phyloP scores from a whole-genome alignment of 257 asterid genomes.

The Echium plantagineum region DNA sequence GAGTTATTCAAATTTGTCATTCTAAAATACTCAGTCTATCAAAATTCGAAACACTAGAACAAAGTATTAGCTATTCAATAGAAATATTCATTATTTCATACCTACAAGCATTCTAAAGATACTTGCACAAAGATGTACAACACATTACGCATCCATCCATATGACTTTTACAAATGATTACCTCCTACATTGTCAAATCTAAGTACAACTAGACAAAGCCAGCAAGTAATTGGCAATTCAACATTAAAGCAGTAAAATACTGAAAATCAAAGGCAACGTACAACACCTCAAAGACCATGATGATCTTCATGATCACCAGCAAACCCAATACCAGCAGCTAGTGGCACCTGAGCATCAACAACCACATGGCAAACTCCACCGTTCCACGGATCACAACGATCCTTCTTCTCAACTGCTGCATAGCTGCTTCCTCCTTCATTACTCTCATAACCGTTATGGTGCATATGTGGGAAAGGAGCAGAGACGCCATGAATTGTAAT shows the following conservation, averaged over 20 bases:
- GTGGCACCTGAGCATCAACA: slow-evolving; percentile 26
- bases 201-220: neutral
- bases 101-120: neutral
- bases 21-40: no score
- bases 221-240: neutral
- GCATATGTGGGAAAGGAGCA: slow-evolving; percentile 37
- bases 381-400: slow-evolving; percentile 25
- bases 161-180: no score
- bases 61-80: no score
- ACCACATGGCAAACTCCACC: slow-evolving; percentile 33
- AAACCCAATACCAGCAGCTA: slow-evolving; percentile 27
- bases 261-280: neutral
- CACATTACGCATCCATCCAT: no score
- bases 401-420: slow-evolving; percentile 7
- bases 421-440: neutral
- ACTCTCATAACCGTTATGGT: neutral
- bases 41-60: neutral
- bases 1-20: no score
- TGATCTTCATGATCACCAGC: slow-evolving; percentile 7
- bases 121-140: neutral
- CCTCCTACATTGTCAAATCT: neutral
- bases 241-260: no score
- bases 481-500: slow-evolving; percentile 59
- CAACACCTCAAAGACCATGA: slow-evolving; percentile 2
- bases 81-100: neutral